Percentiles rank a stretch among this genome's conserved stretches.
Evolutionary conservation across 2,329 filamentous ascomycete species (phyloP).

Genomic region (Atkinsonella texensis): DNA sequence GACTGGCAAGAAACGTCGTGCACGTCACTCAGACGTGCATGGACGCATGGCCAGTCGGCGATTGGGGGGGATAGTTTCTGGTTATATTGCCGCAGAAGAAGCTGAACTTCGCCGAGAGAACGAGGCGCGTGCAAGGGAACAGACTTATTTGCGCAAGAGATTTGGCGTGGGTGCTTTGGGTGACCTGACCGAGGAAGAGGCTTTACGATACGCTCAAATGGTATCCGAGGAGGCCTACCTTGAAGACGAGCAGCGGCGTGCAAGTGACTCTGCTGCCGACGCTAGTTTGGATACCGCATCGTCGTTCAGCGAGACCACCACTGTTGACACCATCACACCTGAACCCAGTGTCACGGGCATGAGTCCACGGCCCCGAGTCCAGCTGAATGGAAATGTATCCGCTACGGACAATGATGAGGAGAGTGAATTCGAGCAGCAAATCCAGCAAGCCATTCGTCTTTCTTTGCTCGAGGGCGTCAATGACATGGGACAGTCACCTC

Average conservation of each 20-base stretch:
- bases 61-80: slow-evolving; percentile 57
- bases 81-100: slow-evolving; percentile 79
- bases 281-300: slow-evolving; percentile 31
- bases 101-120: slow-evolving; percentile 67
- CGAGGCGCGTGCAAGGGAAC: slow-evolving; percentile 52
- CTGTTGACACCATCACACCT: slow-evolving; percentile 38
- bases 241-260: slow-evolving; percentile 43
- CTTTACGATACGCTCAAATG: slow-evolving; percentile 52
- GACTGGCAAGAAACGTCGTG: slow-evolving; percentile 64
- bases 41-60: slow-evolving; percentile 38
- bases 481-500: slow-evolving; percentile 32
- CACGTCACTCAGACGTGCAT: slow-evolving; percentile 53
- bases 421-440: slow-evolving; percentile 46
- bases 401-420: slow-evolving; percentile 21
- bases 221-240: slow-evolving; percentile 49
- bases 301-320: slow-evolving; percentile 29
- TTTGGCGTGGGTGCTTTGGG: slow-evolving; percentile 69
- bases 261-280: slow-evolving; percentile 39
- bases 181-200: slow-evolving; percentile 54
- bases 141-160: slow-evolving; percentile 58
- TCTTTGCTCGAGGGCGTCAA: slow-evolving; percentile 46
- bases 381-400: neutral
- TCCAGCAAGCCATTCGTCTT: slow-evolving; percentile 50
- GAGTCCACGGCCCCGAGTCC: slow-evolving; percentile 18
- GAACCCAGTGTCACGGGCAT: slow-evolving; percentile 38